Base-by-base conservation (phyloP, 306 rosid genomes). In the Argentina anserina region DNA sequence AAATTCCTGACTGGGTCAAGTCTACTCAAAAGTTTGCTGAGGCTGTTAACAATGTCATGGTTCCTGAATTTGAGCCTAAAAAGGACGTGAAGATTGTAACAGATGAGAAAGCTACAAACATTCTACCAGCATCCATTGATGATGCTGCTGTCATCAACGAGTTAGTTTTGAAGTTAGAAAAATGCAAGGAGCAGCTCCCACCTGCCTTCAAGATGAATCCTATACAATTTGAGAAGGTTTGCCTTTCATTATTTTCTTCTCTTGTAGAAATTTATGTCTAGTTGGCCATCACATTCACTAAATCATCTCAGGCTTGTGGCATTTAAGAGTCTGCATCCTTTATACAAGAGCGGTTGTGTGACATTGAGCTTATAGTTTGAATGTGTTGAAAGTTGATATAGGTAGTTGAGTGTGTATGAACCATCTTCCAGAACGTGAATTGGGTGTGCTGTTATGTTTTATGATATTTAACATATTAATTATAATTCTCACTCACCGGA, bases 161-260 rank as follows among this genome's bases (percentile, higher is more conserved):
- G 67, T 42, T 75, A 3, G 52, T 53, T 6, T 43, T 66, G 66
- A 75, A 66, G 73, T 42, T 75, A 29, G 73, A 75, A 23, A 53
- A 41, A 26, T 67, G 67, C 53, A 68, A 43, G 73, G 43, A 75
- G 37, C 23, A 43, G 79, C 73, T 75, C 33, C 79, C 79, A 67
- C 46, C 59, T 1, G 58, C 37, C 42, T 75, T 75, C 79, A 66
- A 67, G 79, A 66, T 75, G 79, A 75, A 67, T 45, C 79, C 79
- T 1, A 75, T 75, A 66, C 79, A 75, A 37, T 75, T 75, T 75
- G 79, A 75, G 72, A 75, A 75, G 79, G 79, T 75, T 10, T 41
- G 56, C 55, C 21, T 50, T 18, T 18, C 29, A 11, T n/a, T 29
- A 1, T 18, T 21, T 47, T 61, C 28, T 39, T 21, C 3, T 37